These are phyloP conservation scores for Cytospora chrysosperma DNA, from an alignment of 2,329 filamentous ascomycete genomes.

Conservation along the genomic window DNA sequence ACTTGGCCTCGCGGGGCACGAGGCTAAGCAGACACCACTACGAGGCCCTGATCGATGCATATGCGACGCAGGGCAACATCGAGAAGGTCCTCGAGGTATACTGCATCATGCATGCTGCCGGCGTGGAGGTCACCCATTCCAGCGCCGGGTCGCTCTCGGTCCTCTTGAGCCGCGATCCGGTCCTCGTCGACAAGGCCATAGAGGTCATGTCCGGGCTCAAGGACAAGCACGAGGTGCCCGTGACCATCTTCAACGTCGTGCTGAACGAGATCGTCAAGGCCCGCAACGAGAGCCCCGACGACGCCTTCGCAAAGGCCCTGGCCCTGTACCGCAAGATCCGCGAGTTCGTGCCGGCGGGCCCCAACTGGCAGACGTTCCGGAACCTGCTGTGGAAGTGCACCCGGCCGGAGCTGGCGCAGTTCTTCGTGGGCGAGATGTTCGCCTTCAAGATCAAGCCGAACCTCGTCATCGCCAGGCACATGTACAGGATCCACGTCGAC, in stretches of 20 bases:
- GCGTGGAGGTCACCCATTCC: slow-evolving; percentile 53
- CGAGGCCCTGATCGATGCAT: slow-evolving; percentile 73
- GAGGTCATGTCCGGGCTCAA: slow-evolving; percentile 54
- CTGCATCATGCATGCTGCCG: slow-evolving; percentile 69
- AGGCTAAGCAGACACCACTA: slow-evolving; percentile 69
- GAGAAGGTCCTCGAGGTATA: slow-evolving; percentile 67
- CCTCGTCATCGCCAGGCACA: slow-evolving; percentile 12
- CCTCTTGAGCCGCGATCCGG: slow-evolving; percentile 49
- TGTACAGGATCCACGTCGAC: slow-evolving; percentile 24
- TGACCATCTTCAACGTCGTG: slow-evolving; percentile 42
- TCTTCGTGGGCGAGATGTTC: slow-evolving; percentile 23
- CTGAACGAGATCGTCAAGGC: slow-evolving; percentile 35
- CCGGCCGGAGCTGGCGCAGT: slow-evolving; percentile 21
- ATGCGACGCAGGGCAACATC: slow-evolving; percentile 60
- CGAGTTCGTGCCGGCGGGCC: slow-evolving; percentile 16
- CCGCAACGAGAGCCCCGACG: neutral
- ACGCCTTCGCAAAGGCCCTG: slow-evolving; percentile 20
- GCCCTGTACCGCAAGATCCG: slow-evolving; percentile 21
- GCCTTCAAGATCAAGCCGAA: slow-evolving; percentile 19
- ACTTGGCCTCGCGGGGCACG: slow-evolving; percentile 58
- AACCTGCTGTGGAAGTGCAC: slow-evolving; percentile 23
- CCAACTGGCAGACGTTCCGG: slow-evolving; percentile 19
- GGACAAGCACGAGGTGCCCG: slow-evolving; percentile 35
- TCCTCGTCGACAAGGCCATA: slow-evolving; percentile 53
- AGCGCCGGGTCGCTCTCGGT: slow-evolving; percentile 64